Evolutionary conservation across 192 early-diverging fungal genomes (phyloP).

Genomic region (Umbelopsis isabellina): DNA sequence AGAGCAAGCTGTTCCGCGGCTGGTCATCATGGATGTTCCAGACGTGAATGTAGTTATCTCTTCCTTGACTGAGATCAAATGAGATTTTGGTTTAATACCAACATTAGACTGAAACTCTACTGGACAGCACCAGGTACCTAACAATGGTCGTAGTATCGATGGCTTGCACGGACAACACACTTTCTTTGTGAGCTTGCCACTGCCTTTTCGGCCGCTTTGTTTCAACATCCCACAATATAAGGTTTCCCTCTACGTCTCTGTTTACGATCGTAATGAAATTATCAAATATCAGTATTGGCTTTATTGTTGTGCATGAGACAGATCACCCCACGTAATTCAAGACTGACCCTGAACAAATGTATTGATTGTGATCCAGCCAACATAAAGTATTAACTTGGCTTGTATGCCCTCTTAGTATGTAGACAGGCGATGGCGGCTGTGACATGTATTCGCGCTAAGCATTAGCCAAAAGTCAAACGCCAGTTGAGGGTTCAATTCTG

Average conservation of each 20-base stretch:
- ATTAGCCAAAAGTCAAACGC: no score
- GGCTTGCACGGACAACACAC: constrained; percentile 25
- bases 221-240: constrained; percentile 34
- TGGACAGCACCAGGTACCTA: constrained; percentile 16
- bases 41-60: constrained; percentile 36
- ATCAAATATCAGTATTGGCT: not conserved
- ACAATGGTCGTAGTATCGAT: constrained; percentile 22
- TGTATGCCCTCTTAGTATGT: constrained; percentile 38
- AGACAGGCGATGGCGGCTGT: constrained; percentile 19
- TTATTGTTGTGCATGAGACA: not conserved
- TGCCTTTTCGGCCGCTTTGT: constrained; percentile 29
- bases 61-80: constrained; percentile 29
- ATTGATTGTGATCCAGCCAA: constrained; percentile 26
- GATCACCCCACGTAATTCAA: not conserved
- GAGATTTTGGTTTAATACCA: not conserved
- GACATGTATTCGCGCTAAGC: not conserved
- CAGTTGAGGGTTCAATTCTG: no score
- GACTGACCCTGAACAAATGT: constrained; percentile 36
- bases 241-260: constrained; percentile 32
- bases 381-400: constrained; percentile 28
- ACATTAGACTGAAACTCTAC: not conserved
- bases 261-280: not conserved
- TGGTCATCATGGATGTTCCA: constrained; percentile 25
- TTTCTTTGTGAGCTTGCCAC: constrained; percentile 35
- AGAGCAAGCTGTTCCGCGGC: constrained; percentile 19